Evolutionary conservation across 257 asterid species (phyloP), one percentile per base, ranked within the genome.

Genomic region (Avicennia marina): DNA sequence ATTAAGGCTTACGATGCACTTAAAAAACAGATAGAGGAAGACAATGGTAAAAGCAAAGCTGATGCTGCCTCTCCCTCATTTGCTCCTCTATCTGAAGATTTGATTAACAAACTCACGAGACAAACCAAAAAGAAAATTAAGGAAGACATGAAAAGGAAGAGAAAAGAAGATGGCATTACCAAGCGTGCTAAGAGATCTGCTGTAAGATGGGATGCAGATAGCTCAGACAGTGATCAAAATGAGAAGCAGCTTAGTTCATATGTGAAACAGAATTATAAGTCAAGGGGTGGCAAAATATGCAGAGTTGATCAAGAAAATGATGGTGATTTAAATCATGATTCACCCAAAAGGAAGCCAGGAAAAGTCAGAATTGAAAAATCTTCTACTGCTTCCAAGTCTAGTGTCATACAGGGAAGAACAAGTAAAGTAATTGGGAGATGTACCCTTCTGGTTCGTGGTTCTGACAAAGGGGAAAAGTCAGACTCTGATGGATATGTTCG

Each of bases 1-100:
- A 70, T 84, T 47, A 91, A 91, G 83, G 98, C 98, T 16, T 88
- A 91, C 71, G 98, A 88, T 60, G 95, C 98, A 8, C 72, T 88
- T 64, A 87, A 82, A 40, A 85, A 85, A 65, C 95, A 81, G 46
- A 60, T 72, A 47, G 88, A 46, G 56, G 90, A 75, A 65, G 82
- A 78, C 49, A 56, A 47, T 17, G 85, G 60, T 33, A 69, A 68
- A 53, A 68, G 36, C 50, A 75, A 63, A 63, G 62, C 58, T 39
- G 74, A 73, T 25, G 75, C 75, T 44, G 71, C 62, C 60, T 78
- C 87, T 55, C 56, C 78, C 53, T 60, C 85, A 47, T 66, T 76
- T 71, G 70, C 83, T 55, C 89, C 90, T 45, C 62, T 91, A 31
- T 64, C 96, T 13, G 95, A 84, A 60, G 89, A 81, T 71, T 62